phyloP scores from a whole-genome alignment of 257 asterid genomes.

The Sherardia arvensis region DNA sequence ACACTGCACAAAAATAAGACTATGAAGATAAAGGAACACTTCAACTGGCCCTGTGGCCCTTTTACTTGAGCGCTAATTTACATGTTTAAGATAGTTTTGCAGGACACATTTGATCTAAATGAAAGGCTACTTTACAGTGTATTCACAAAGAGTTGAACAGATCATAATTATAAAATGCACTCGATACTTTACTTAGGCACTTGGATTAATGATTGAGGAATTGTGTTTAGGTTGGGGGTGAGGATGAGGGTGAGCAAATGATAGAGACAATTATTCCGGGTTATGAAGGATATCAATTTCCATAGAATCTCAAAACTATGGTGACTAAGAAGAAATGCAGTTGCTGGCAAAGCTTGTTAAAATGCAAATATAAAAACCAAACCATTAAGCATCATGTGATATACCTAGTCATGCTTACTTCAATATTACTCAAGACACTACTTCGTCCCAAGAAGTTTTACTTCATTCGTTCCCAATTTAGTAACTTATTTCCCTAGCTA shows the following conservation, averaged over 20 bases:
- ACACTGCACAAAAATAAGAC: slow-evolving; percentile 32
- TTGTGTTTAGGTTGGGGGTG: too few relatives aligned
- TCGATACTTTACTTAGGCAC: too few relatives aligned
- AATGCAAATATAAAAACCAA: background rate
- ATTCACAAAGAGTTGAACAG: background rate
- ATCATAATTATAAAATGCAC: background rate
- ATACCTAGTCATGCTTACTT: too few relatives aligned
- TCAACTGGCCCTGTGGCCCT: background rate
- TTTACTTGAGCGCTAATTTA: background rate
- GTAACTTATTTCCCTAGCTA: too few relatives aligned
- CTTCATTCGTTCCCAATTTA: too few relatives aligned
- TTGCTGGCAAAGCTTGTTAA: background rate
- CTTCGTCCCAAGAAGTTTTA: too few relatives aligned
- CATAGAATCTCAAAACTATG: background rate
- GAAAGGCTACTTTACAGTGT: background rate
- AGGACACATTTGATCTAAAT: background rate
- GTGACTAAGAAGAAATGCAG: background rate
- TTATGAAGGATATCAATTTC: background rate
- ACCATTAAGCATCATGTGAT: too few relatives aligned
- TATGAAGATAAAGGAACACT: slow-evolving; percentile 15
- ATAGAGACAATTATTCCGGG: too few relatives aligned
- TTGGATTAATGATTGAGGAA: too few relatives aligned
- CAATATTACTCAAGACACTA: too few relatives aligned
- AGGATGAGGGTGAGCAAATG: too few relatives aligned
- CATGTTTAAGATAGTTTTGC: background rate